Conservation (phyloP, 768 basidiomycete genomes). For the Heimioporus sp. region DNA sequence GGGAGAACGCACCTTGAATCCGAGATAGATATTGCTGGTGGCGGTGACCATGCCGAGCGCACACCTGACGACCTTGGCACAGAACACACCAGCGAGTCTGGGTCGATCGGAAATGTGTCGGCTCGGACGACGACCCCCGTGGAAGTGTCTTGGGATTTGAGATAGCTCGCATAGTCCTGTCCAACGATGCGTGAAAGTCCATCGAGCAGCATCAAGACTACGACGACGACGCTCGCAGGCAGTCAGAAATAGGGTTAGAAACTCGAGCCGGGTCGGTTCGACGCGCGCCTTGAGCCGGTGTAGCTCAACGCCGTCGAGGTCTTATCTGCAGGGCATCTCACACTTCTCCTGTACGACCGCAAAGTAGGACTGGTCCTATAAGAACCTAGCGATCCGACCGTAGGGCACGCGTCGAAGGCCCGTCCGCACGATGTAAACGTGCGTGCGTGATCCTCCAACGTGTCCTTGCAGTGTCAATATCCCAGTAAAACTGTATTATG, state of each 20-base stretch:
- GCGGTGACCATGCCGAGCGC: constrained; percentile 52
- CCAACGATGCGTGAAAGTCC: background rate
- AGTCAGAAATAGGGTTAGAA: constrained; percentile 96
- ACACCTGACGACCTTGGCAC: constrained; percentile 51
- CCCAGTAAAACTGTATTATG: too few relatives aligned
- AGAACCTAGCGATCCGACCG: constrained; percentile 73
- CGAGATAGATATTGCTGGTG: constrained; percentile 65
- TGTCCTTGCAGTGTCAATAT: too few relatives aligned
- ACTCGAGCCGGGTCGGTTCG: constrained; percentile 88
- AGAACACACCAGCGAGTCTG: constrained; percentile 41
- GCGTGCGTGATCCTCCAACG: too few relatives aligned
- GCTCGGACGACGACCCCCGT: constrained; percentile 85
- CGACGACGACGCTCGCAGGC: constrained; percentile 73
- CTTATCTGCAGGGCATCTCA: constrained; percentile 95
- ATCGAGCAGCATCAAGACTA: background rate
- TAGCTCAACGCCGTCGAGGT: constrained; percentile 88
- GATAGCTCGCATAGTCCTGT: constrained; percentile 83
- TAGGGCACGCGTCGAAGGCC: too few relatives aligned
- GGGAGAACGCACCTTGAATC: constrained; percentile 48
- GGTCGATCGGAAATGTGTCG: constrained; percentile 55
- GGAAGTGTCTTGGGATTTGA: constrained; percentile 97
- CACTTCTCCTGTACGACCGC: constrained; percentile 97
- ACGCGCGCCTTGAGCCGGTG: constrained; percentile 82
- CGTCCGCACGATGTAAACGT: too few relatives aligned
- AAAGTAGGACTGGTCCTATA: constrained; percentile 91